phyloP scores from a whole-genome alignment of 768 basidiomycete genomes.

The Auriscalpium orientale region DNA sequence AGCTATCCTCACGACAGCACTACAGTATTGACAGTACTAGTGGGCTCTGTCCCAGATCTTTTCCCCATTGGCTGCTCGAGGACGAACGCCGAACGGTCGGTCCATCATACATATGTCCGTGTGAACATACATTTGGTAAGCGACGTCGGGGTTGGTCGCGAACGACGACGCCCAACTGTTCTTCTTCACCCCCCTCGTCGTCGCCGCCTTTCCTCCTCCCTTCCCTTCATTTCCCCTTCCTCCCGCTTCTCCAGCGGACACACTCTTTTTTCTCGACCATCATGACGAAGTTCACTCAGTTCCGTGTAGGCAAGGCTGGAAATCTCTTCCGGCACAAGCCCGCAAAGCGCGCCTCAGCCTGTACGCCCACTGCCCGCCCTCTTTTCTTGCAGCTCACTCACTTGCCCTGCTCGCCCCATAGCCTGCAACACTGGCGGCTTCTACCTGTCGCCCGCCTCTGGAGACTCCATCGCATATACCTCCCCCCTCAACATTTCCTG shows the following conservation, averaged over 20 bases:
- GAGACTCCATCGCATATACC: conserved; percentile 37
- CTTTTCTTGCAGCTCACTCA: neutral
- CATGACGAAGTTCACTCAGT: conserved; percentile 1
- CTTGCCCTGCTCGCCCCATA: conserved; percentile 11
- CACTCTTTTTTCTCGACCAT: conserved; percentile 8
- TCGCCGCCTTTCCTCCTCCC: neutral
- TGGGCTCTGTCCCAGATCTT: no score
- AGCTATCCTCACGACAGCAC: no score
- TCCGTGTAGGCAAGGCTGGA: neutral
- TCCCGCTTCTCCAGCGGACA: conserved; percentile 13
- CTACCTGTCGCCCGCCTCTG: conserved; percentile 48
- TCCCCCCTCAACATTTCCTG: conserved; percentile 52
- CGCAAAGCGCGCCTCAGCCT: neutral
- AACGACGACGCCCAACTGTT: neutral
- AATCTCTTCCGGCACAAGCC: neutral
- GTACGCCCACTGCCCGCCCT: neutral
- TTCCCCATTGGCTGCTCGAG: no score
- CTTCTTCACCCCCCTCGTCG: neutral
- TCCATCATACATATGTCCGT: no score
- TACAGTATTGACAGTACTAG: no score
- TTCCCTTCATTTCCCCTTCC: conserved; percentile 1
- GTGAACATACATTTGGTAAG: no score
- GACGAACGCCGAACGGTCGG: no score
- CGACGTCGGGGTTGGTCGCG: no score
- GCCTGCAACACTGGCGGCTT: conserved; percentile 54